Percentiles rank a stretch among this genome's conserved stretches.
Conservation (phyloP, 306 rosid genomes). For the Vachellia pachyceras region DNA sequence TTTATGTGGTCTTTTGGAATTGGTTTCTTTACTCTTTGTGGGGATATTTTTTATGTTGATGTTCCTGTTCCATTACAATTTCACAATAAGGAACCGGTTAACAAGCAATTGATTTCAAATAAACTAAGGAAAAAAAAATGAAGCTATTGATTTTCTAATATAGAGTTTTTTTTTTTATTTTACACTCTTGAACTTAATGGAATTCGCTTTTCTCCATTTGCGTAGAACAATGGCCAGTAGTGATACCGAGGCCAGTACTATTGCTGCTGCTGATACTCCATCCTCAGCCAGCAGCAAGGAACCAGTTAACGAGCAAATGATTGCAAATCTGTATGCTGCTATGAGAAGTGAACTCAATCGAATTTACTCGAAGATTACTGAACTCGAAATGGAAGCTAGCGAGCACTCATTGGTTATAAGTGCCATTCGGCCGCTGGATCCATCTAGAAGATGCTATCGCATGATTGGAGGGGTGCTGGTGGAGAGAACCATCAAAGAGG, state of each 20-base stretch:
- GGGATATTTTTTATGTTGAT: not conserved
- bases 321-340: constrained; percentile 80
- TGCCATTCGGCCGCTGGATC: constrained; percentile 93
- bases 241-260: not conserved
- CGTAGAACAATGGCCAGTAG: constrained; percentile 65
- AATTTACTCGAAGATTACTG: constrained; percentile 91
- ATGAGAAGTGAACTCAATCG: constrained; percentile 95
- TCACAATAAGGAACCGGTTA: too few species aligned
- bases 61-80: too few species aligned
- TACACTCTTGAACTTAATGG: not conserved
- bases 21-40: constrained; percentile 9
- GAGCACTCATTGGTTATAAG: constrained; percentile 86
- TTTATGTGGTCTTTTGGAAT: not conserved
- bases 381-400: constrained; percentile 93
- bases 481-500: constrained; percentile 96
- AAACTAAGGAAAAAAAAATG: too few species aligned
- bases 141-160: not conserved
- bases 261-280: not conserved
- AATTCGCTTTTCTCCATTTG: constrained; percentile 6
- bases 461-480: constrained; percentile 99
- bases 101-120: too few species aligned
- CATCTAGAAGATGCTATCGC: constrained; percentile 84
- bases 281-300: constrained; percentile 55
- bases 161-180: constrained; percentile 23
- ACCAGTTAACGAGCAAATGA: constrained; percentile 82